A percentile compares a stretch with the other conserved stretches of the same genome.
These are phyloP conservation scores for Aspergillus chevalieri DNA, from an alignment of 2,329 filamentous ascomycete genomes.

Conservation along the genomic window DNA sequence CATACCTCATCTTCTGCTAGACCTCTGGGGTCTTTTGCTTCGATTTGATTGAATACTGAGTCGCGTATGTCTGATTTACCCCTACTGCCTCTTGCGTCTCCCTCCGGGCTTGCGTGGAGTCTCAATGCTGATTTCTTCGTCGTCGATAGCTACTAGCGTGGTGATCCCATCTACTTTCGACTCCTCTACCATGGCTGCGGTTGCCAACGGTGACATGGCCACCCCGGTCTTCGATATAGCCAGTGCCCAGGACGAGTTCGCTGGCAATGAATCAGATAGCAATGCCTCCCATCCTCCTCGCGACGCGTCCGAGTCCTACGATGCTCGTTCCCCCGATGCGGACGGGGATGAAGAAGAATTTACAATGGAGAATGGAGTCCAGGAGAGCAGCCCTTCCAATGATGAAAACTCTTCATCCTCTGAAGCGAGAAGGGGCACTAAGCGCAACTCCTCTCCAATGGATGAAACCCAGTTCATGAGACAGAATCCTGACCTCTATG, in stretches of 20 bases:
- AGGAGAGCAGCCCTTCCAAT: slow-evolving; percentile 51
- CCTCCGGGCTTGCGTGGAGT: slow-evolving; percentile 16
- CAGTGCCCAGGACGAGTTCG: slow-evolving; percentile 33
- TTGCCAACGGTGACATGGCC: slow-evolving; percentile 29
- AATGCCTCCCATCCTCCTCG: slow-evolving; percentile 44
- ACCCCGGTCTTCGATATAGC: slow-evolving; percentile 19
- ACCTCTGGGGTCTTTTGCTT: slow-evolving; percentile 19
- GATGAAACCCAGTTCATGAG: slow-evolving; percentile 79
- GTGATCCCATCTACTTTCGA: slow-evolving; percentile 39
- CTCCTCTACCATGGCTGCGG: slow-evolving; percentile 25
- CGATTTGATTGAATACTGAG: slow-evolving; percentile 18
- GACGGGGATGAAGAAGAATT: slow-evolving; percentile 61
- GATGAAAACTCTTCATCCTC: slow-evolving; percentile 63
- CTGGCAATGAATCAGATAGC: slow-evolving; percentile 58
- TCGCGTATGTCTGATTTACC: slow-evolving; percentile 30
- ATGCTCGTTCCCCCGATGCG: slow-evolving; percentile 30
- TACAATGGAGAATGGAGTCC: slow-evolving; percentile 56
- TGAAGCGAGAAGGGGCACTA: slow-evolving; percentile 61
- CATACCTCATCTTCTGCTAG: slow-evolving; percentile 25
- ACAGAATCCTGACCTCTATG: slow-evolving; percentile 91
- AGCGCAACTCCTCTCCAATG: slow-evolving; percentile 62
- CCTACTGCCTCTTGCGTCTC: slow-evolving; percentile 14
- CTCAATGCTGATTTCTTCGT: slow-evolving; percentile 38
- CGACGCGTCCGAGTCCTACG: slow-evolving; percentile 34
- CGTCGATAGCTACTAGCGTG: slow-evolving; percentile 38